These are phyloP conservation scores for Eremomyces bilateralis DNA, from an alignment of 495 filamentous ascomycete genomes.

Conservation along the genomic window DNA sequence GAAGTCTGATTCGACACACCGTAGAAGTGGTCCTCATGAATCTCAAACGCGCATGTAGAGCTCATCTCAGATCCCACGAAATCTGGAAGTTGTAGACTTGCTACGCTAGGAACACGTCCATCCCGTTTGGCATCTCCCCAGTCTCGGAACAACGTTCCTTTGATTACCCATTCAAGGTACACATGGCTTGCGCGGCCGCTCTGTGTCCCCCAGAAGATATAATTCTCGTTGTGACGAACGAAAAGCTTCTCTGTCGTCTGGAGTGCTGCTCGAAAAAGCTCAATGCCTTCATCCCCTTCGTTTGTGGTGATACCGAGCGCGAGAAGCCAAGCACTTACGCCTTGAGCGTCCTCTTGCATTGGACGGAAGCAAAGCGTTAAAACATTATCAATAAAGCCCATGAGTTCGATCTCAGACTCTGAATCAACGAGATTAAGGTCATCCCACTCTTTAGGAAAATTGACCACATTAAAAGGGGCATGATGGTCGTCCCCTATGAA, in stretches of 20 bases:
- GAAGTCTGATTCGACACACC: conserved; percentile 44
- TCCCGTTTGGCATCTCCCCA: conserved; percentile 4
- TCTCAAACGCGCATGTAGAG: conserved; percentile 48
- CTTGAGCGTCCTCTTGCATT: conserved; percentile 15
- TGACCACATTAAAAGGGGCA: conserved; percentile 39
- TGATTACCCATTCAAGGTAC: conserved; percentile 37
- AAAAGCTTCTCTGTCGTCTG: conserved; percentile 33
- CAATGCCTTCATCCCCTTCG: conserved; percentile 8
- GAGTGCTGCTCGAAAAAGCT: conserved; percentile 23
- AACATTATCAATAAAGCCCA: conserved; percentile 40
- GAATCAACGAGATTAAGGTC: conserved; percentile 11
- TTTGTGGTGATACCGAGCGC: conserved; percentile 27
- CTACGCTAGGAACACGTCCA: conserved; percentile 11
- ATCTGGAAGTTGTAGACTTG: conserved; percentile 23
- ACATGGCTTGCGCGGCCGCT: conserved; percentile 28
- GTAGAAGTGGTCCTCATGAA: conserved; percentile 48
- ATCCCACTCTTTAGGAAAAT: conserved; percentile 19
- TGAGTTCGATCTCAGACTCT: conserved; percentile 29
- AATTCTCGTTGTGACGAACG: conserved; percentile 41
- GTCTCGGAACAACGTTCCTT: conserved; percentile 14
- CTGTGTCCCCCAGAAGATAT: conserved; percentile 47
- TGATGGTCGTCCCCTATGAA: no score
- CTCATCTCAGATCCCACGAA: conserved; percentile 43
- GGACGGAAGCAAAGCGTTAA: conserved; percentile 24
- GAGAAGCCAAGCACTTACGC: conserved; percentile 30